Evolutionary conservation across 1,284 basidiomycete genomes (phyloP).

Genomic region (Ganoderma resinaceum): DNA sequence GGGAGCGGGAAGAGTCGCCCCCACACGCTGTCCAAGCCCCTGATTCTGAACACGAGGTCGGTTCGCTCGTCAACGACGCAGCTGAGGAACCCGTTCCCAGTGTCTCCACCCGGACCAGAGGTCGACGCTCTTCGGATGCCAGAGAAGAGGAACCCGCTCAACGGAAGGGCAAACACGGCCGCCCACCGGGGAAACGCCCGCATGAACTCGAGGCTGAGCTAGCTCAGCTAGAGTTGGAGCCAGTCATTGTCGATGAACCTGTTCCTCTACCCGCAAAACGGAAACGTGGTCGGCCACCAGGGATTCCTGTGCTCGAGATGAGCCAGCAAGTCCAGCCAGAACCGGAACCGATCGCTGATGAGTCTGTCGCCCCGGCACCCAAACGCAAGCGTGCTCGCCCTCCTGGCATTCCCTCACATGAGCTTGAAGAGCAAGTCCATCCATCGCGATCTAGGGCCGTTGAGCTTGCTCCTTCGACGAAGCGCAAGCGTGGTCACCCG

Average conservation of each 20-base stretch:
- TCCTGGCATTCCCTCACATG: background rate
- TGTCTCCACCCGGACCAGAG: slow-evolving; percentile 23
- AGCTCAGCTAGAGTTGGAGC: background rate
- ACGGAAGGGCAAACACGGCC: slow-evolving; percentile 15
- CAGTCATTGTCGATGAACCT: background rate
- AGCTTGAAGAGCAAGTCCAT: background rate
- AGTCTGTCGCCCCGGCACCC: background rate
- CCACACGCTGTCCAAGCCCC: slow-evolving; percentile 3
- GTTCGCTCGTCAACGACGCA: slow-evolving; percentile 30
- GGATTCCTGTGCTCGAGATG: background rate
- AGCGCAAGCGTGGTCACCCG: background rate
- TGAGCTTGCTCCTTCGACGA: background rate
- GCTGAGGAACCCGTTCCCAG: slow-evolving; percentile 2
- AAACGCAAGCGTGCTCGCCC: too few species aligned
- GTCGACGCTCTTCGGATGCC: slow-evolving; percentile 28
- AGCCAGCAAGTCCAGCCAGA: background rate
- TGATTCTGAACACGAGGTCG: slow-evolving; percentile 30
- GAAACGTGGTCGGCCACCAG: too few species aligned
- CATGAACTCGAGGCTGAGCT: background rate
- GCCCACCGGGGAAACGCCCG: background rate
- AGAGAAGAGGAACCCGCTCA: slow-evolving; percentile 6
- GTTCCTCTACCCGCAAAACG: background rate
- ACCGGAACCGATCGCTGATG: background rate
- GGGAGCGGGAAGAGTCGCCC: slow-evolving; percentile 9
- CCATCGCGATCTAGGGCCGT: background rate